phyloP scores from a whole-genome alignment of 176 grass and related monocot species.

The Musa beccarii region DNA sequence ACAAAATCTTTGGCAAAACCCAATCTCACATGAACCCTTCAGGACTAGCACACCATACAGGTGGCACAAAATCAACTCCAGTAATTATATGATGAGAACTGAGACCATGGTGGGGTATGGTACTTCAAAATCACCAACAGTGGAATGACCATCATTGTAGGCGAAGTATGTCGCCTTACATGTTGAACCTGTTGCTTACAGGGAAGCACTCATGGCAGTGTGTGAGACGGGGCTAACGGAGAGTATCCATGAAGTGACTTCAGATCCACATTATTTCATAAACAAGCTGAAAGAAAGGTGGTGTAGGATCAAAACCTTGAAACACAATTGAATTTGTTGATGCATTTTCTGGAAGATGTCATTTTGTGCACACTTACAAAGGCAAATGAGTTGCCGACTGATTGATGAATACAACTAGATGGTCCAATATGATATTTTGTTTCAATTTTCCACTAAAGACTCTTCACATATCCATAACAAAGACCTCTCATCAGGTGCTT shows the following conservation, averaged over 20 bases:
- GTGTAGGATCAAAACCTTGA: not conserved
- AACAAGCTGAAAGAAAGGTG: not conserved
- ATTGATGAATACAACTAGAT: not conserved
- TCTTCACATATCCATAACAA: not conserved
- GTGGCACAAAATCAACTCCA: too few species aligned
- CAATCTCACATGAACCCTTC: too few species aligned
- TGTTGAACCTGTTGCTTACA: not conserved
- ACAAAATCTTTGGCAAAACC: too few species aligned
- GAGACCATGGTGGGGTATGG: too few species aligned
- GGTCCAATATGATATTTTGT: not conserved
- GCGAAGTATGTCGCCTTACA: too few species aligned
- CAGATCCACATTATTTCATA: not conserved
- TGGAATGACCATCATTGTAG: too few species aligned
- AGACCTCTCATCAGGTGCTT: too few species aligned
- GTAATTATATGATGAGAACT: too few species aligned
- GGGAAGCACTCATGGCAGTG: not conserved
- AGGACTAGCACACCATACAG: too few species aligned
- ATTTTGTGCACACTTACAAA: not conserved
- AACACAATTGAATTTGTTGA: not conserved
- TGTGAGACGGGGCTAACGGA: not conserved
- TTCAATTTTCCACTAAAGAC: not conserved
- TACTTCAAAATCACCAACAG: too few species aligned
- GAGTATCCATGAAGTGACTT: not conserved
- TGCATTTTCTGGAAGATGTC: not conserved
- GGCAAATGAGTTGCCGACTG: not conserved